Percentiles rank a stretch among this genome's conserved stretches.
phyloP scores from a whole-genome alignment of 768 basidiomycete species.

The Pleurotus tuoliensis region DNA sequence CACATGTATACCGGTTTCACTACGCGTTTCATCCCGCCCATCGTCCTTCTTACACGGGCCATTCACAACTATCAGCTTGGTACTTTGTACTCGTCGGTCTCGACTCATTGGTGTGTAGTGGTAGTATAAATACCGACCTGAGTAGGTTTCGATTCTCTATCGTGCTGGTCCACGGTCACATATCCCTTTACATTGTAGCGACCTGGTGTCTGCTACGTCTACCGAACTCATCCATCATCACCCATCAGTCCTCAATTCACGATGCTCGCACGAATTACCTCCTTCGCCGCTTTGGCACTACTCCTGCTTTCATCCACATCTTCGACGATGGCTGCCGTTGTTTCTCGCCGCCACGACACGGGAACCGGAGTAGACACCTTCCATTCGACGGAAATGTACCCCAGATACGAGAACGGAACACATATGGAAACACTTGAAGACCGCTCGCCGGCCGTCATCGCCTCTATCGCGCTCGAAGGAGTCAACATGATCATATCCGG shows the following conservation, averaged over 20 bases:
- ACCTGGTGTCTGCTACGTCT: neutral
- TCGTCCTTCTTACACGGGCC: too few species aligned
- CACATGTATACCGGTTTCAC: too few species aligned
- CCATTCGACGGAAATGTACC: neutral
- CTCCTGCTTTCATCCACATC: neutral
- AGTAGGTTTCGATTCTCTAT: neutral
- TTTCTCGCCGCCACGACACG: neutral
- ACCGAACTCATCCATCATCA: neutral
- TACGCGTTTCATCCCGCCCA: too few species aligned
- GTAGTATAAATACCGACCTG: neutral
- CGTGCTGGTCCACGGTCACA: slow-evolving; percentile 3
- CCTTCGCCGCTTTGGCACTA: neutral
- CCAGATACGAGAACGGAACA: neutral
- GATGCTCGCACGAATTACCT: neutral
- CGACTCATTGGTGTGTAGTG: too few species aligned
- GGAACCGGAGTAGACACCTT: neutral
- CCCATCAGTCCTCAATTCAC: neutral
- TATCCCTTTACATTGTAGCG: neutral
- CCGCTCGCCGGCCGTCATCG: neutral
- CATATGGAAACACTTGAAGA: neutral
- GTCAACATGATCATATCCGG: neutral
- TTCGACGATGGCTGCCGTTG: neutral
- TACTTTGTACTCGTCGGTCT: too few species aligned
- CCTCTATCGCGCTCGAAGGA: neutral
- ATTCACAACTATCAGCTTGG: too few species aligned